These are phyloP conservation scores for Viridothelium virens DNA, from an alignment of 495 filamentous ascomycete species.

Conservation along the genomic window DNA sequence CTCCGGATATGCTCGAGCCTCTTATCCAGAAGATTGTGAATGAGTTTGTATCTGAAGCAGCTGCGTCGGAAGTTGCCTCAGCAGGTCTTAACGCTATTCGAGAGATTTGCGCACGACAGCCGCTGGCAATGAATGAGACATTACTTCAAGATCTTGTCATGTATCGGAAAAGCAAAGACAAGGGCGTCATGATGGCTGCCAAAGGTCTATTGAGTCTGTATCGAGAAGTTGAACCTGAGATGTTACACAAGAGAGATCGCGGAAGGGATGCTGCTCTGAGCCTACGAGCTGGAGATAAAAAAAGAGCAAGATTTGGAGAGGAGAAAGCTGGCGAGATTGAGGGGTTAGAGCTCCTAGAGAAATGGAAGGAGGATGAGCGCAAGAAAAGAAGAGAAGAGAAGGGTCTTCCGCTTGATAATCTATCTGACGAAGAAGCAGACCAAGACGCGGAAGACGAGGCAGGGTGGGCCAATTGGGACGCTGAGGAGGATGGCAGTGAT, in stretches of 20 bases:
- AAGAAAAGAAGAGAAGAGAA: conserved; percentile 60
- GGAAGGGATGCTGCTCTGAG: conserved; percentile 90
- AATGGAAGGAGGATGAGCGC: conserved; percentile 88
- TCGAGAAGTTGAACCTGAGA: conserved; percentile 78
- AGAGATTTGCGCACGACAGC: conserved; percentile 86
- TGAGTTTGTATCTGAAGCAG: conserved; percentile 94
- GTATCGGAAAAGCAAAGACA: conserved; percentile 96
- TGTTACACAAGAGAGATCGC: conserved; percentile 82
- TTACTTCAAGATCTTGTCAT: conserved; percentile 92
- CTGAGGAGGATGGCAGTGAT: conserved; percentile 67
- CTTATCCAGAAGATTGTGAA: conserved; percentile 93
- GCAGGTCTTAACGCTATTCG: conserved; percentile 92
- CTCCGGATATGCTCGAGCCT: conserved; percentile 87
- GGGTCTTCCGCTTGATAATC: conserved; percentile 50
- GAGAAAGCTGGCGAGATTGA: conserved; percentile 77
- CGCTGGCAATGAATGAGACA: conserved; percentile 89
- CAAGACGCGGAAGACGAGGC: conserved; percentile 50
- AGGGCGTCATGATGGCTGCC: conserved; percentile 94
- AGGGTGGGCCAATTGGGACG: conserved; percentile 75
- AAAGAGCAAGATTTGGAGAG: conserved; percentile 70
- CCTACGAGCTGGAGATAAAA: conserved; percentile 58
- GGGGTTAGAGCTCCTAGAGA: conserved; percentile 81
- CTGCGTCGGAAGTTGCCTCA: conserved; percentile 80
- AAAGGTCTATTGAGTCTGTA: conserved; percentile 84
- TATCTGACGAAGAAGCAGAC: conserved; percentile 48